phyloP scores from a whole-genome alignment of 345 rosid species.

The Turritis glabra region DNA sequence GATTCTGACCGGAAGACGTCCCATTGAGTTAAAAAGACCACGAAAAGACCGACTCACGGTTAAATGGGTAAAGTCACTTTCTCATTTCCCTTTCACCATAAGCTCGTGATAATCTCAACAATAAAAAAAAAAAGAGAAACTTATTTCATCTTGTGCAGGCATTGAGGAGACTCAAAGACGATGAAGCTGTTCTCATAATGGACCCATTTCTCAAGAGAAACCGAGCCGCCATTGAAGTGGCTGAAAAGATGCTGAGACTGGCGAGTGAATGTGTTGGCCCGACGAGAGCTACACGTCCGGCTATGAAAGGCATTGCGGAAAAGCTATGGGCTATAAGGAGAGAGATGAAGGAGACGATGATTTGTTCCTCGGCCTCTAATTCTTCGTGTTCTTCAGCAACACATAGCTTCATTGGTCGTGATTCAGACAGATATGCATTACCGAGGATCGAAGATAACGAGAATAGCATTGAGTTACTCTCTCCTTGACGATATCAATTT shows the following conservation, averaged over 20 bases:
- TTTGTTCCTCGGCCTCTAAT: constrained; percentile 43
- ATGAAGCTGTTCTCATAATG: constrained; percentile 69
- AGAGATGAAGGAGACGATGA: constrained; percentile 49
- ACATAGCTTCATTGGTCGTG: constrained; percentile 32
- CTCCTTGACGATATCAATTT: constrained; percentile 31
- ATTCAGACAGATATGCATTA: constrained; percentile 24
- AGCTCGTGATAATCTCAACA: neutral
- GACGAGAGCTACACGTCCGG: constrained; percentile 61
- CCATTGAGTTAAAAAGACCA: constrained; percentile 62
- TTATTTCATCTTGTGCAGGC: constrained; percentile 51
- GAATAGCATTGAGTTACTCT: constrained; percentile 27
- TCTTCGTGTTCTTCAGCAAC: constrained; percentile 39
- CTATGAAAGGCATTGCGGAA: constrained; percentile 76
- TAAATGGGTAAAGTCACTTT: constrained; percentile 60
- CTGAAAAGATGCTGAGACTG: constrained; percentile 61
- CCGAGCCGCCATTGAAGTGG: constrained; percentile 60
- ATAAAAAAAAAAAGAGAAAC: neutral
- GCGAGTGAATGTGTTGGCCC: constrained; percentile 65
- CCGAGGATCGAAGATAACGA: constrained; percentile 38
- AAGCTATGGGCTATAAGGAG: constrained; percentile 72
- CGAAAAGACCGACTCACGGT: constrained; percentile 53
- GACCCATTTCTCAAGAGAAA: constrained; percentile 69
- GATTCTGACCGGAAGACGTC: constrained; percentile 69
- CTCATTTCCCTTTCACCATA: neutral
- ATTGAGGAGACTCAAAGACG: constrained; percentile 58